These are phyloP conservation scores for Sphenostylis stenocarpa DNA, from an alignment of 306 rosid species.

Conservation along the genomic window DNA sequence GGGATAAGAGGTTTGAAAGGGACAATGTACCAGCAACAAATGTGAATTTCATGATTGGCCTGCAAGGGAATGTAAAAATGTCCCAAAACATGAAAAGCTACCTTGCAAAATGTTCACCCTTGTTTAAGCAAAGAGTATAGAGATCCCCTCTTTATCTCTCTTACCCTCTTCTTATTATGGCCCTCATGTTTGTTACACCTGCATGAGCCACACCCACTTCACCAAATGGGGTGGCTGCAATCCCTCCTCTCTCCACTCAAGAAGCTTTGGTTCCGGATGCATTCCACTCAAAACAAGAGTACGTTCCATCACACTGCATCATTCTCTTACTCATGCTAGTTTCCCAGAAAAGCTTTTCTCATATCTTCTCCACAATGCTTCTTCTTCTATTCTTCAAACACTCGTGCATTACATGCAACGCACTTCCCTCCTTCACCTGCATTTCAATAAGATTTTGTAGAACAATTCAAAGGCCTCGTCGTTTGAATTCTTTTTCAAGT, in stretches of 20 bases:
- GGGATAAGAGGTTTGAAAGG: conserved; percentile 50
- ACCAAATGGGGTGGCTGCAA: conserved; percentile 75
- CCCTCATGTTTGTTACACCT: conserved; percentile 6
- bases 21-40: conserved; percentile 64
- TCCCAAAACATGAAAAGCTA: conserved; percentile 41
- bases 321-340: not conserved
- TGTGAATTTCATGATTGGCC: conserved; percentile 56
- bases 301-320: conserved; percentile 38
- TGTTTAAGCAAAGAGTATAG: conserved; percentile 60
- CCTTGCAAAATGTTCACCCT: conserved; percentile 56
- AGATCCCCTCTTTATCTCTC: conserved; percentile 27
- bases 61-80: conserved; percentile 43
- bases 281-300: conserved; percentile 76
- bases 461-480: conserved; percentile 8
- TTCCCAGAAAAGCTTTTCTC: not conserved
- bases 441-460: not conserved
- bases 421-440: not conserved
- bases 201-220: conserved; percentile 41
- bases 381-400: not conserved
- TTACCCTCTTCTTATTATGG: conserved; percentile 21
- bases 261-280: conserved; percentile 76
- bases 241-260: conserved; percentile 79
- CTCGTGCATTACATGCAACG: not conserved
- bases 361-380: not conserved
- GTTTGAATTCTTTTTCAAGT: not conserved